Conservation (phyloP, 2,329 filamentous ascomycete species). For the Paraphaeosphaeria sporulosa region DNA sequence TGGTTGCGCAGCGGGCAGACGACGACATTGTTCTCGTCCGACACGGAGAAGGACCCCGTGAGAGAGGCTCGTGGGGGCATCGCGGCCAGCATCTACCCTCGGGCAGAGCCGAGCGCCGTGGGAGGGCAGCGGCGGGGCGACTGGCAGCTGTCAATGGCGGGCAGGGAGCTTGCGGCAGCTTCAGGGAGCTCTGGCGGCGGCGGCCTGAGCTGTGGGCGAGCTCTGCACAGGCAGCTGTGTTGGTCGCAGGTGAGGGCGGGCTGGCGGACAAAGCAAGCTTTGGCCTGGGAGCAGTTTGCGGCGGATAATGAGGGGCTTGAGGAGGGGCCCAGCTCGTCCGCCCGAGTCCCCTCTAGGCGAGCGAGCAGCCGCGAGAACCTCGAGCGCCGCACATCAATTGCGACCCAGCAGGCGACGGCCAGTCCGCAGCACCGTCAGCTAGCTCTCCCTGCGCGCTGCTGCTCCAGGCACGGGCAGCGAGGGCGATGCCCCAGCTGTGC, state of each 20-base stretch:
- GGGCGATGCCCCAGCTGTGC: too few relatives aligned
- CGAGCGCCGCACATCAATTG: background rate
- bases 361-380: background rate
- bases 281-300: conserved; percentile 20
- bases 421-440: background rate
- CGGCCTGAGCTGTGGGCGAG: conserved; percentile 9
- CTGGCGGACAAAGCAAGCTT: conserved; percentile 23
- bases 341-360: conserved; percentile 3
- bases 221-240: background rate
- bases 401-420: background rate
- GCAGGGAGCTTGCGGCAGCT: conserved; percentile 21
- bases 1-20: conserved; percentile 95
- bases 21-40: conserved; percentile 93
- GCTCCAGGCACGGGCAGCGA: too few relatives aligned
- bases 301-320: conserved; percentile 20
- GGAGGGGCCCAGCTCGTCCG: conserved; percentile 9
- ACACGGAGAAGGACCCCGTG: conserved; percentile 89
- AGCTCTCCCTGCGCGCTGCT: background rate
- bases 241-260: conserved; percentile 2
- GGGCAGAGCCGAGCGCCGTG: conserved; percentile 23
- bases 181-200: conserved; percentile 15
- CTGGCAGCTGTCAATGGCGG: conserved; percentile 20
- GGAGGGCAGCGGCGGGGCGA: conserved; percentile 12
- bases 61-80: conserved; percentile 91
- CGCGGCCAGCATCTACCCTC: conserved; percentile 56